Evolutionary conservation across 148 eudicot genomes (phyloP), one percentile per base, ranked within the genome.

Genomic region (Fagopyrum tataricum): DNA sequence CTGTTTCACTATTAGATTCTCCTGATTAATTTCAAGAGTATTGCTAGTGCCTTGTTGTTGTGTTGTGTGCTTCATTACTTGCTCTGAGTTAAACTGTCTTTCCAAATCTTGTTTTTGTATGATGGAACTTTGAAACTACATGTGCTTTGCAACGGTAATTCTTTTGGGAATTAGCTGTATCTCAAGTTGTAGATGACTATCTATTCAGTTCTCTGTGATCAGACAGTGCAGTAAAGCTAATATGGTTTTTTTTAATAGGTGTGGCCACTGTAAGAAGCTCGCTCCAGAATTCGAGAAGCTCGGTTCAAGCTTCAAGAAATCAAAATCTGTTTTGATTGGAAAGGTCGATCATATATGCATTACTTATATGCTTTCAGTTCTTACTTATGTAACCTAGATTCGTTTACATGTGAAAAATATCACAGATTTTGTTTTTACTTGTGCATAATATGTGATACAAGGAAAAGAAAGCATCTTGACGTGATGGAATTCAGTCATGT

Each of bases 181-280:
- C 61, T 31, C 18, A 21, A 8, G 15, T 12, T 26, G 49, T 31
- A 11, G 67, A 61, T 61, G 37, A 9, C 31, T 3, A 58, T 18
- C 37, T 58, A 26, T 58, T 13, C 42, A 61, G 14, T 26, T 31
- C n/a, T 31, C 1, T 14, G 4, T 61, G 67, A 31, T 31, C 24
- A 11, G 2, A 4, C n/a, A 4, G 26, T 4, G 42, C 14, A 62
- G 3, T 31, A 64, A 64, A 64, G 44, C 18, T 64, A 15, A 5
- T 64, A 8, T 14, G 31, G 20, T 5, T 64, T 14, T 15, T 31
- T 14, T 64, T 37, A 1, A 72, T 74, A 95, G 98, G 98, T 95
- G 98, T 81, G 98, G 98, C 11, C 98, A 95, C 82, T 95, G 98
- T 87, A 87, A 95, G 79, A 95, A 85, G 86, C 97, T 95, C 43